Evolutionary conservation across 208 protist genomes (phyloP), one percentile per base, ranked within the genome.

Genomic region (Endotrypanum monterogeii): DNA sequence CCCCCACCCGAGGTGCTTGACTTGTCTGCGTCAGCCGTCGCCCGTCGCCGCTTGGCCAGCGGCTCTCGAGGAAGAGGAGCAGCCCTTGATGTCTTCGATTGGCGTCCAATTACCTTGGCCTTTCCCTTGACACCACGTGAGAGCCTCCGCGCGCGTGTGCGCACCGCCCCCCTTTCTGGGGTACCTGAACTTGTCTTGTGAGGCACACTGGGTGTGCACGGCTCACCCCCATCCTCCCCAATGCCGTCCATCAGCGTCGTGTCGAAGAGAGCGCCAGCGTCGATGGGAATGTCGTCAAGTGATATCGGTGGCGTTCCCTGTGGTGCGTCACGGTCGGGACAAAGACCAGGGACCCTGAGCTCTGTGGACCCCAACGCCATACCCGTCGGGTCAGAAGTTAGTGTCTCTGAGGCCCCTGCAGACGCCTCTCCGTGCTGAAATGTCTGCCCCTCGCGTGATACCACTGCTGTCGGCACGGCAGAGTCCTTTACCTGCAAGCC

Each of bases 181-280:
- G 60, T 9, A 25, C 20, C 32, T 48, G 23, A 37, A 28, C 32
- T 6, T 6, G 3, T 65, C 37, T 44, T 37, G 46, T 25, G 37
- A n/a, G 32, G 16, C 37, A 6, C 37, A 52, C 50, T 28, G 28
- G 58, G 20, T 30, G 67, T 16, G 60, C 30, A 23, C 1, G 18
- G 20, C 0, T 66, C 56, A n/a, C 18, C 8, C 0, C 60, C 63
- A n/a, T 9, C 20, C 66, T 55, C 60, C 44, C 28, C 55, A 7
- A 67, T 35, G 25, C 69, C 55, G 14, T 75, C 68, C 75, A 80
- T 74, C 35, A 66, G 14, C 68, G 71, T 74, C 35, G 62, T 67
- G 46, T 80, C 69, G 58, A 80, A 80, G 16, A 80, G 62, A 12
- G 23, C 37, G 32, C 54, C 51, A 30, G 69, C 69, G 28, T 75